Base-by-base conservation (phyloP, 441 rosid genomes). In the Lepidium campestre region DNA sequence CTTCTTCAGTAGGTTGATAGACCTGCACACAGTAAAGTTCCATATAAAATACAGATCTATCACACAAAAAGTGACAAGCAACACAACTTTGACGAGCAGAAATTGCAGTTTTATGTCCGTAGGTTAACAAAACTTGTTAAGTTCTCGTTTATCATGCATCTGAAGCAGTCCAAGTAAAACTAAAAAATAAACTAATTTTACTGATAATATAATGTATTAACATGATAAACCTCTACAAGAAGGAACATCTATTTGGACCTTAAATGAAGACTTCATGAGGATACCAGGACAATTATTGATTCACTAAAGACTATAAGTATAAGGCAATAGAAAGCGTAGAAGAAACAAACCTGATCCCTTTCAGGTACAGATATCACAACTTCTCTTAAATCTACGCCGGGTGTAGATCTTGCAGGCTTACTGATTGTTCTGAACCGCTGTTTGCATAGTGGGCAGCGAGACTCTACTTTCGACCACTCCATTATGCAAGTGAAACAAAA, bases 381-480 rank as follows among this genome's bases (percentile, higher is more conserved):
- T 74, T 83, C 87, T 80, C 91, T 88, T 78, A 79, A 71, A 81
- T 90, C 96, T 44, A 86, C 82, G 61, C 90, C 96, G 12, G 77
- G 68, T 11, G 83, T 76, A 42, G 85, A 73, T 82, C 96, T 90
- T 47, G 94, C 87, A 13, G 87, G 85, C 79, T 95, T 92, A 65
- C 81, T 88, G 67, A 95, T 90, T 32, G 98, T 83, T 60, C 68
- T 74, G 65, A 95, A 92, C 78, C 99, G 86, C 77, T 90, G 94
- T 78, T 95, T 95, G 85, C 99, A 95, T 67, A 86, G 61, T n/a
- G 99, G 99, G 70, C 99, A 95, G 56, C 98, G 97, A 48, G 99
- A 88, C 80, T 95, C 99, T 60, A 95, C 96, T 75, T 88, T 92
- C 2, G 99, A 88, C 99, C 99, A 95, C 73, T 85, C 96, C 91